Percentiles rank a stretch among this genome's conserved stretches.
phyloP scores from a whole-genome alignment of 495 filamentous ascomycete genomes.

The Aspergillus campestris region DNA sequence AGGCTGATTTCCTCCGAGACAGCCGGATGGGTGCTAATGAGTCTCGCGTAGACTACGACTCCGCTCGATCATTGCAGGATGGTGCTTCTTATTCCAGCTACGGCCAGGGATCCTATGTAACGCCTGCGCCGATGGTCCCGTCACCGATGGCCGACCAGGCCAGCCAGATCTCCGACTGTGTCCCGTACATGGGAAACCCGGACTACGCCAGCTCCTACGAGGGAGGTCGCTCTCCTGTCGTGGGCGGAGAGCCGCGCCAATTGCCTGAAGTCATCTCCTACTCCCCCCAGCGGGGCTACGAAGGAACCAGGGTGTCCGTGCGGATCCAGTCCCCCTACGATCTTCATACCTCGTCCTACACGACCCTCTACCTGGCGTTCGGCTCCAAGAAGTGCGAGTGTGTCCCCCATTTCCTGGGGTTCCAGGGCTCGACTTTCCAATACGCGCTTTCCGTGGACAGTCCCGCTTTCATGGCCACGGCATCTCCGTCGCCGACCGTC shows the following conservation, averaged over 20 bases:
- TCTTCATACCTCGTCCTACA: slow-evolving; percentile 46
- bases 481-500: slow-evolving; percentile 57
- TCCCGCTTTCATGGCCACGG: slow-evolving; percentile 60
- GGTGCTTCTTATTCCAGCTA: slow-evolving; percentile 36
- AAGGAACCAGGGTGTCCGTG: slow-evolving; percentile 61
- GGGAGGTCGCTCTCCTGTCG: slow-evolving; percentile 32
- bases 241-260: slow-evolving; percentile 22
- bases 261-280: slow-evolving; percentile 57
- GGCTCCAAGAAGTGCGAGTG: slow-evolving; percentile 60
- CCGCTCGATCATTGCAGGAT: slow-evolving; percentile 37
- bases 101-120: slow-evolving; percentile 36
- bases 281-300: slow-evolving; percentile 55
- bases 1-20: too few species aligned
- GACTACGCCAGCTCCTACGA: slow-evolving; percentile 40
- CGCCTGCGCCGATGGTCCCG: slow-evolving; percentile 34
- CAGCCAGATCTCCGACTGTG: slow-evolving; percentile 36
- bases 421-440: slow-evolving; percentile 48
- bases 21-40: slow-evolving; percentile 3
- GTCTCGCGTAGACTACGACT: slow-evolving; percentile 30
- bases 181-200: slow-evolving; percentile 35
- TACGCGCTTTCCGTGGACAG: slow-evolving; percentile 68
- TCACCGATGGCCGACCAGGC: slow-evolving; percentile 39
- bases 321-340: slow-evolving; percentile 70
- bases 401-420: slow-evolving; percentile 51
- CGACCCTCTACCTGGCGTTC: slow-evolving; percentile 62